These are phyloP conservation scores for Beauveria scarabaeidicola DNA, from an alignment of 2,329 filamentous ascomycete species.

Conservation along the genomic window DNA sequence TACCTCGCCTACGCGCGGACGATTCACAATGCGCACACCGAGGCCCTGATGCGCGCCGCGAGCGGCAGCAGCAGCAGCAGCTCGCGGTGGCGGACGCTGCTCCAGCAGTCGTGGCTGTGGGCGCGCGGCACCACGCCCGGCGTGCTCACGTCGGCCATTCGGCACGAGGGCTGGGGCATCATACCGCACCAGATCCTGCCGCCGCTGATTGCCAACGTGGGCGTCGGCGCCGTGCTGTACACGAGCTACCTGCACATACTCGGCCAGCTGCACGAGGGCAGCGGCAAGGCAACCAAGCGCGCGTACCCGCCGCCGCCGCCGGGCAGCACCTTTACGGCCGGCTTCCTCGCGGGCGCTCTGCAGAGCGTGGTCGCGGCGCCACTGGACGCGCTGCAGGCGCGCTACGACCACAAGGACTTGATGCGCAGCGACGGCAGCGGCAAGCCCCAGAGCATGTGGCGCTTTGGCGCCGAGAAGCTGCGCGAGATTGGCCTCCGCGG, in stretches of 20 bases:
- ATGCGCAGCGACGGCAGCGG: slow-evolving; percentile 32
- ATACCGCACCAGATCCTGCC: slow-evolving; percentile 70
- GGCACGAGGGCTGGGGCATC: slow-evolving; percentile 63
- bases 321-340: slow-evolving; percentile 57
- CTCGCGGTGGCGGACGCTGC: slow-evolving; percentile 24
- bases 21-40: slow-evolving; percentile 39
- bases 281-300: slow-evolving; percentile 45
- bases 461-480: slow-evolving; percentile 54
- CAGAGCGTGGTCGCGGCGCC: slow-evolving; percentile 68
- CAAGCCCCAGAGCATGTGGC: slow-evolving; percentile 59
- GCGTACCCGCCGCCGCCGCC: slow-evolving; percentile 62
- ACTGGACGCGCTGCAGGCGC: slow-evolving; percentile 65
- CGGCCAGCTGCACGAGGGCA: slow-evolving; percentile 56
- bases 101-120: slow-evolving; percentile 38
- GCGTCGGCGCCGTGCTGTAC: slow-evolving; percentile 66
- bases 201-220: slow-evolving; percentile 65
- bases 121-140: slow-evolving; percentile 60
- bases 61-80: slow-evolving; percentile 22
- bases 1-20: slow-evolving; percentile 56
- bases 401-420: slow-evolving; percentile 53
- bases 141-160: slow-evolving; percentile 58
- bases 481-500: slow-evolving; percentile 64
- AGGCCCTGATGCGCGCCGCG: slow-evolving; percentile 27
- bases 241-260: slow-evolving; percentile 67
- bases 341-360: slow-evolving; percentile 58